phyloP scores from a whole-genome alignment of 345 rosid genomes.

The Trapa incisa region DNA sequence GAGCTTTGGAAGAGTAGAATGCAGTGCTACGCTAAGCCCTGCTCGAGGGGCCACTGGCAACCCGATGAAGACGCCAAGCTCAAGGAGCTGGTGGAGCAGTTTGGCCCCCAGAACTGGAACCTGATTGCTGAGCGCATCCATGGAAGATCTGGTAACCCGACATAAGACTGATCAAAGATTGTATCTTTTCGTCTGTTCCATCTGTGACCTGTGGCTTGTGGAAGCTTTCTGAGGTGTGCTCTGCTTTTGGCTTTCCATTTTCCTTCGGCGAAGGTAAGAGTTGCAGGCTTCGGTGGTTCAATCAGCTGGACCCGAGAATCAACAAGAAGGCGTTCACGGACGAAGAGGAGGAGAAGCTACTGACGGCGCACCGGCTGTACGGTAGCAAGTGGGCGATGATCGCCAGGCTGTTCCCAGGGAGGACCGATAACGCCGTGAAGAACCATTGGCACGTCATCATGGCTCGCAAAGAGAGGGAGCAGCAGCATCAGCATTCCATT shows the following conservation, averaged over 20 bases:
- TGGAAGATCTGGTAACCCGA: slow-evolving; percentile 12
- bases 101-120: slow-evolving; percentile 18
- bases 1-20: not conserved
- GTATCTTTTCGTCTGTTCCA: not conserved
- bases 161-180: not conserved
- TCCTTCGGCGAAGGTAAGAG: slow-evolving; percentile 27
- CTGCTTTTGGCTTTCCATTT: not conserved
- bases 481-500: slow-evolving; percentile 3
- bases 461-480: slow-evolving; percentile 15
- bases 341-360: slow-evolving; percentile 32
- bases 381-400: slow-evolving; percentile 39
- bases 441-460: slow-evolving; percentile 18
- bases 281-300: slow-evolving; percentile 43
- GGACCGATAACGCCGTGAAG: slow-evolving; percentile 19
- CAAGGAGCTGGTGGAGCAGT: slow-evolving; percentile 12
- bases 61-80: slow-evolving; percentile 16
- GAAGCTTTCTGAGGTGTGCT: not conserved
- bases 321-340: slow-evolving; percentile 30
- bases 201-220: not conserved
- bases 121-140: slow-evolving; percentile 12
- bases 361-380: slow-evolving; percentile 26
- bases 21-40: slow-evolving; percentile 6
- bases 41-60: slow-evolving; percentile 16
- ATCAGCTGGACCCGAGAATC: slow-evolving; percentile 38
- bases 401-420: slow-evolving; percentile 16